These are phyloP conservation scores for Pisolithus microcarpus DNA, from an alignment of 768 basidiomycete species.

Conservation along the genomic window DNA sequence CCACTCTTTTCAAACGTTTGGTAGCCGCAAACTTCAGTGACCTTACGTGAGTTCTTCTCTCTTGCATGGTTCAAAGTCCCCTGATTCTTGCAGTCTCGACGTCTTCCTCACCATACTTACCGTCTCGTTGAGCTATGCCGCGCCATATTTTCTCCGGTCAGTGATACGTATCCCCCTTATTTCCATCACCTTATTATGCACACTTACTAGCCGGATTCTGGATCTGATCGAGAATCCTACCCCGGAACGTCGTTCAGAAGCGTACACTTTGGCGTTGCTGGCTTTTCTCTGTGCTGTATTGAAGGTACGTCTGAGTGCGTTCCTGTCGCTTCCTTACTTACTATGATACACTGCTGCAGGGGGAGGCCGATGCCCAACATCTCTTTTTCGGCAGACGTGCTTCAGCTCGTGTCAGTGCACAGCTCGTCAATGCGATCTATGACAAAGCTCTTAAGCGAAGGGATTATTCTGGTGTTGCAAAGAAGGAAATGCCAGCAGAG, in stretches of 20 bases:
- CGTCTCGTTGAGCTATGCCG: constrained; percentile 70
- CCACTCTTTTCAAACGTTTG: constrained; percentile 35
- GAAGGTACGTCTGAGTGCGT: constrained; percentile 11
- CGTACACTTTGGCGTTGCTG: constrained; percentile 74
- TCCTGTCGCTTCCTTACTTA: not conserved
- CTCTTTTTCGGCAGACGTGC: constrained; percentile 80
- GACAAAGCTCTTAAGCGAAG: constrained; percentile 81
- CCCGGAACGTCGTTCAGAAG: constrained; percentile 45
- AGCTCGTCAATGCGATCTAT: constrained; percentile 82
- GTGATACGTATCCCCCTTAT: constrained; percentile 6
- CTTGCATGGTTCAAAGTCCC: not conserved
- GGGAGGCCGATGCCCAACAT: constrained; percentile 65
- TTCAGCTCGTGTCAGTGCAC: constrained; percentile 60
- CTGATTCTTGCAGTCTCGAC: constrained; percentile 42
- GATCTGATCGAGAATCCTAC: constrained; percentile 47
- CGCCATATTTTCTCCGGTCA: constrained; percentile 80
- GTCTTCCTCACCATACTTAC: constrained; percentile 59
- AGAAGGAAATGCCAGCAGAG: constrained; percentile 35
- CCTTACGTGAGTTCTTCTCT: constrained; percentile 24
- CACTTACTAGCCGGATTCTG: constrained; percentile 42
- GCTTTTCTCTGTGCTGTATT: constrained; percentile 52
- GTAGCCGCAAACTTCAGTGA: constrained; percentile 43
- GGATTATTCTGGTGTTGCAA: constrained; percentile 74
- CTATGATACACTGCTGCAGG: constrained; percentile 22
- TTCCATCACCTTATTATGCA: not conserved